Evolutionary conservation across 352 stramenopile species (phyloP), one percentile per base, ranked within the genome.

Genomic region (Poterioochromonas sp.): DNA sequence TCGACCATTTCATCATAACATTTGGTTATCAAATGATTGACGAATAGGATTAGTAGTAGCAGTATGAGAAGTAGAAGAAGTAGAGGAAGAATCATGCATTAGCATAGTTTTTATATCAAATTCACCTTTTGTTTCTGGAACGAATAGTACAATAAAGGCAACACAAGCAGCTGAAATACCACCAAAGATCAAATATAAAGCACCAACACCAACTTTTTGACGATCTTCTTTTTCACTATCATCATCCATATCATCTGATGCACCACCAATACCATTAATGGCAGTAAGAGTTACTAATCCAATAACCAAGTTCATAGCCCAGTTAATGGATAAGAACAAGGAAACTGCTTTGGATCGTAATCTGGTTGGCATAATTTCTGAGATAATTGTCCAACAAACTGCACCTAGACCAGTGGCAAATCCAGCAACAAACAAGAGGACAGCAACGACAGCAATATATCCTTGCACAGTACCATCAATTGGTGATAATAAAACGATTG

Each of bases 181-280:
- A 26, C 83, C 83, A 40, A 91, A 83, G 35, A 93, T 91, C 41
- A 93, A 63, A 78, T 93, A 93, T 0, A 93, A 83, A 79, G 91
- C 90, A 37, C 87, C 89, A 43, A 93, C 91, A n/a, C 89, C 88
- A 40, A 90, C 86, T 76, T 92, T 93, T 82, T 91, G 86, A n/a
- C n/a, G n/a, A 2, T 85, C 85, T 78, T 87, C 44, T 37, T 44
- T 86, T 0, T 74, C 74, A 32, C 8, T 3, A 41, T 76, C 68
- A n/a, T 76, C 68, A 76, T 53, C 39, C 68, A 76, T 76, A n/a
- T 37, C 29, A 62, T 32, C 54, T 29, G 2, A 11, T 34, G 87
- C 88, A 1, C 82, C 81, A 1, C 88, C 88, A 32, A 93, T 81
- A 76, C 85, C 88, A 49, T 79, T 86, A 82, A 93, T 93, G 12